These are phyloP conservation scores for Saccharomyces uvarum DNA, from an alignment of 1,139 yeast genomes.

Conservation along the genomic window DNA sequence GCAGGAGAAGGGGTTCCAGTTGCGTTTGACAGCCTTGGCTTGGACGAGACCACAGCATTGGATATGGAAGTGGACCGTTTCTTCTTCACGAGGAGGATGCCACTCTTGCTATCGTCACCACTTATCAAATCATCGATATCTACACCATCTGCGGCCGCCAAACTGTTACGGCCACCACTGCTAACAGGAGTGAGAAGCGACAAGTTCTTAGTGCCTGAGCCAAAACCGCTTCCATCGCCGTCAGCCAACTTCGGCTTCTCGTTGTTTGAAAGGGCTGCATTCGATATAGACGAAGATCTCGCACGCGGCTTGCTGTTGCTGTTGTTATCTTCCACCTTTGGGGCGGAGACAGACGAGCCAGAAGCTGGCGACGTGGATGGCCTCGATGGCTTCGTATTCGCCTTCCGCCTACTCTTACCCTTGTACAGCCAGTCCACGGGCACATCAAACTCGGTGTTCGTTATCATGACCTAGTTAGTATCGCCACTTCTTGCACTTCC, in stretches of 20 bases:
- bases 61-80: constrained; percentile 4
- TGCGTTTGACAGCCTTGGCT: background rate
- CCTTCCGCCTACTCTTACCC: constrained; percentile 14
- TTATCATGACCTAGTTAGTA: background rate
- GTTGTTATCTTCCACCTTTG: background rate
- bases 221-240: background rate
- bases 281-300: constrained; percentile 9
- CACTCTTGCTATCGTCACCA: background rate
- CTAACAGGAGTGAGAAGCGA: background rate
- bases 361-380: background rate
- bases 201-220: background rate
- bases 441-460: constrained; percentile 23
- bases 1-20: background rate
- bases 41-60: background rate
- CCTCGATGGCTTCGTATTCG: constrained; percentile 2
- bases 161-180: background rate
- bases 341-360: background rate
- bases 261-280: constrained; percentile 7
- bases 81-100: background rate
- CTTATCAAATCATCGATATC: background rate
- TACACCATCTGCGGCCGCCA: background rate
- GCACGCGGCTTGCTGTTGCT: constrained; percentile 1
- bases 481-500: background rate
- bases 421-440: constrained; percentile 32
- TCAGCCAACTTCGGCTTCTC: background rate